phyloP scores from a whole-genome alignment of 441 rosid genomes.

The Euphorbia corollata region DNA sequence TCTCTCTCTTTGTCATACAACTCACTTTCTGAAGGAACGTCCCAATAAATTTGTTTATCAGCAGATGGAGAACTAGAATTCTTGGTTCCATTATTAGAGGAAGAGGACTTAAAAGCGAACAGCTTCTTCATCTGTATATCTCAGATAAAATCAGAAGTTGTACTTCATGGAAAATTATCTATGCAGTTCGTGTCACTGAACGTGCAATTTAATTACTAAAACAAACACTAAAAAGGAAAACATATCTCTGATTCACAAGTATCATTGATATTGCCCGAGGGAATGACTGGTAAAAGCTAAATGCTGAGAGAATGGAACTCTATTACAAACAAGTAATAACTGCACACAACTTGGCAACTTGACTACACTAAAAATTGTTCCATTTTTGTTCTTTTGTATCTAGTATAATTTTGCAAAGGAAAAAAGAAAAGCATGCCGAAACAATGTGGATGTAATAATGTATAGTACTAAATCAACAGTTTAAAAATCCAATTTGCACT shows the following conservation, averaged over 20 bases:
- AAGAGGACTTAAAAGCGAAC: constrained; percentile 66
- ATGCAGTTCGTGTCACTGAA: constrained; percentile 25
- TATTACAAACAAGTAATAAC: neutral
- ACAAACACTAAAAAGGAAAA: constrained; percentile 10
- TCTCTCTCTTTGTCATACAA: constrained; percentile 28
- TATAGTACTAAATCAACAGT: neutral
- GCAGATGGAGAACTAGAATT: constrained; percentile 28
- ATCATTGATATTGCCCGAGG: constrained; percentile 9
- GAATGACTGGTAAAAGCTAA: neutral
- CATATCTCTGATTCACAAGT: constrained; percentile 18
- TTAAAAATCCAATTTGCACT: neutral
- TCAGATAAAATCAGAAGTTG: constrained; percentile 20
- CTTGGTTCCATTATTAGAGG: constrained; percentile 39
- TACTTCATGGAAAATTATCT: constrained; percentile 19
- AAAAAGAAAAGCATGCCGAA: constrained; percentile 11
- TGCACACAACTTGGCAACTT: constrained; percentile 2
- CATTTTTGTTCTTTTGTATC: too few species aligned
- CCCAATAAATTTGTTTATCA: constrained; percentile 47
- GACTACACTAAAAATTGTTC: neutral
- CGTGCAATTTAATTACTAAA: constrained; percentile 27
- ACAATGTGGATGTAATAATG: constrained; percentile 11
- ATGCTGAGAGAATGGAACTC: neutral
- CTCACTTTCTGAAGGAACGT: constrained; percentile 32
- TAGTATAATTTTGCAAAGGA: constrained; percentile 5
- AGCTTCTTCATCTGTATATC: constrained; percentile 68